Conservation (phyloP, 129 eudicot species). For the Heracleum sosnowskyi region DNA sequence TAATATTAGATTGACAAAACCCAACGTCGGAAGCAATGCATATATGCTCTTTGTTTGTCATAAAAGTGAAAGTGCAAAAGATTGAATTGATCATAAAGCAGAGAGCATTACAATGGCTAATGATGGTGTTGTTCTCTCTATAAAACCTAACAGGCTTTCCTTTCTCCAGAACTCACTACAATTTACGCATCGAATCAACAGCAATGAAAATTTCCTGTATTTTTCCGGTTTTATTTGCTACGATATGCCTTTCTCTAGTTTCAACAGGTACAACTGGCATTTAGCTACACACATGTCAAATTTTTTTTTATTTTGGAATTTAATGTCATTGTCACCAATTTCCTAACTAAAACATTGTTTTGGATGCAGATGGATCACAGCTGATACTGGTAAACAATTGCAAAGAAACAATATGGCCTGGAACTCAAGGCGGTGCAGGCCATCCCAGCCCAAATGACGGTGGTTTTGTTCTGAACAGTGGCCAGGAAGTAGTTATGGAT, state of each 20-base stretch:
- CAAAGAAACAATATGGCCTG: slow-evolving; percentile 71
- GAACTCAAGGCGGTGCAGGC: slow-evolving; percentile 67
- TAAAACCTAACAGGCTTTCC: background rate
- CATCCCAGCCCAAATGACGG: slow-evolving; percentile 59
- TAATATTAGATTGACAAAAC: slow-evolving; percentile 12
- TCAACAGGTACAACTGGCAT: slow-evolving; percentile 22
- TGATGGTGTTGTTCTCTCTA: background rate
- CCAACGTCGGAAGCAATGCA: slow-evolving; percentile 53
- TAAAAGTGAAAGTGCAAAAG: slow-evolving; percentile 33
- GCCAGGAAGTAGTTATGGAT: slow-evolving; percentile 56
- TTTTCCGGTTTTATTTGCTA: slow-evolving; percentile 18
- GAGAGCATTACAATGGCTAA: background rate
- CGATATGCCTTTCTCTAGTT: slow-evolving; percentile 24
- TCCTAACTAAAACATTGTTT: slow-evolving; percentile 3
- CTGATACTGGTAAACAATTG: slow-evolving; percentile 82
- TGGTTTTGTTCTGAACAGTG: slow-evolving; percentile 54
- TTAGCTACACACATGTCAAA: too few species aligned
- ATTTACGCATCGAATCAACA: background rate
- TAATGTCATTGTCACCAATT: background rate
- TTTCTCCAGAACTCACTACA: slow-evolving; percentile 1
- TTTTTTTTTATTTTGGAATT: too few species aligned
- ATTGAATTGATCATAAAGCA: background rate
- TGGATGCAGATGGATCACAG: slow-evolving; percentile 59
- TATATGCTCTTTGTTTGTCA: slow-evolving; percentile 28
- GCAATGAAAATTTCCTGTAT: slow-evolving; percentile 24